Base-by-base conservation (phyloP, 805 yeast species). In the Suhomyces kilbournensis region DNA sequence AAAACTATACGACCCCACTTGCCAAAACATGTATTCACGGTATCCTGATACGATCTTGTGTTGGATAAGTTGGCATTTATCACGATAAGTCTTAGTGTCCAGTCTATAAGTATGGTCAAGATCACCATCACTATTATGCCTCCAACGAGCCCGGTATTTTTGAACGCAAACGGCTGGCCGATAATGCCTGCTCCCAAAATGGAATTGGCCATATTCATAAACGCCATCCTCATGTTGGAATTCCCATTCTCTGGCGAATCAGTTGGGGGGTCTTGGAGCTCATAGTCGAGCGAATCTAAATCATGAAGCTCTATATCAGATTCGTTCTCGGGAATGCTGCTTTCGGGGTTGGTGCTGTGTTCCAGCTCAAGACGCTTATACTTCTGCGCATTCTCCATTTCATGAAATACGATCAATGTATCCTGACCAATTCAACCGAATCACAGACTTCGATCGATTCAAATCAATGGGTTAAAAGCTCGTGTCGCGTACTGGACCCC, bases 201-300 rank as follows among this genome's bases (percentile, higher is more conserved):
- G 17, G 96, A 86, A 68, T 92, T 92, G 8, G 97, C 96, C 96
- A 92, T 91, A 69, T 93, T 93, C 96, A 92, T 88, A 63, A 92
- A 91, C 4, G 97, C 97, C 90, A 87, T 87, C 53, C 79, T 81
- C 78, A 92, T 77, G 55, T 59, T 64, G 10, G 78, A 72, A 19
- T 66, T 64, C 4, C 76, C 77, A 19, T 57, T 53, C 22, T 63
- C 67, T 4, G 49, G 44, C 26, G 47, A 1, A 12, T 4, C 12
- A 25, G 3, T 45, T 26, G 20, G 17, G 20, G 7, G 46, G 48
- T 46, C 54, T n/a, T 47, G 51, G 3, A 23, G 17, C 43, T 52
- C 56, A n/a, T 30, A 60, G 44, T 62, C 66, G 7, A 61, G 46
- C 10, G 62, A 56, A 23, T 60, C 56, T 4, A 63, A 19, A 26